A percentile compares a stretch with the other conserved stretches of the same genome.
Evolutionary conservation across 345 rosid genomes (phyloP).

Genomic region (Brassica carinata): DNA sequence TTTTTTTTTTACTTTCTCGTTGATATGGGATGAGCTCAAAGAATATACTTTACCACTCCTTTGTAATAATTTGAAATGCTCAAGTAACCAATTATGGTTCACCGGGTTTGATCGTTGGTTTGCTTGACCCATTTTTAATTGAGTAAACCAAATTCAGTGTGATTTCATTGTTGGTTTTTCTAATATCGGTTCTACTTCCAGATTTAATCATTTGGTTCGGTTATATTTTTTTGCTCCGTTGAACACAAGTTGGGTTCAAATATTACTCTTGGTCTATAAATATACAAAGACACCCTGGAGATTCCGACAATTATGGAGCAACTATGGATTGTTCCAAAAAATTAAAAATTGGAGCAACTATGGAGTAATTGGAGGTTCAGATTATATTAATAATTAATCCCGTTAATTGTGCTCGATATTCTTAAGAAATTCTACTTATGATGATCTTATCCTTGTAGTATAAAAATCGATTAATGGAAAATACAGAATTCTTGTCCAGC

Average conservation of each 20-base stretch:
- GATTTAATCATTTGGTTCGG: neutral
- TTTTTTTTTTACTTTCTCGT: neutral
- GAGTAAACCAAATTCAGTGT: neutral
- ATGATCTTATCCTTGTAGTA: neutral
- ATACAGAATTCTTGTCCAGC: neutral
- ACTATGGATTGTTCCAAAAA: too few relatives aligned
- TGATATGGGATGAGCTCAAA: slow-evolving; percentile 31
- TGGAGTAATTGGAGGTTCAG: too few relatives aligned
- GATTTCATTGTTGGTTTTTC: neutral
- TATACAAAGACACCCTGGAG: too few relatives aligned
- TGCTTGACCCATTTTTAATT: slow-evolving; percentile 7
- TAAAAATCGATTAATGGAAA: neutral
- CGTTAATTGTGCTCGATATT: neutral
- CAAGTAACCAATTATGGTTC: slow-evolving; percentile 13
- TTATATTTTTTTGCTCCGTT: neutral
- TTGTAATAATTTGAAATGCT: slow-evolving; percentile 26
- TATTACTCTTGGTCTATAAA: too few relatives aligned
- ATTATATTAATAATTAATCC: neutral
- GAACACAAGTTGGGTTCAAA: too few relatives aligned
- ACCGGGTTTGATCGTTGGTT: slow-evolving; percentile 4
- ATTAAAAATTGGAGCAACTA: too few relatives aligned
- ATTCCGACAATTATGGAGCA: too few relatives aligned
- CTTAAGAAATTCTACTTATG: neutral
- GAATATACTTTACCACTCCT: slow-evolving; percentile 25
- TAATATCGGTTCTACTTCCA: neutral